Conservation (phyloP, 306 rosid species). For the Prunus dulcis region DNA sequence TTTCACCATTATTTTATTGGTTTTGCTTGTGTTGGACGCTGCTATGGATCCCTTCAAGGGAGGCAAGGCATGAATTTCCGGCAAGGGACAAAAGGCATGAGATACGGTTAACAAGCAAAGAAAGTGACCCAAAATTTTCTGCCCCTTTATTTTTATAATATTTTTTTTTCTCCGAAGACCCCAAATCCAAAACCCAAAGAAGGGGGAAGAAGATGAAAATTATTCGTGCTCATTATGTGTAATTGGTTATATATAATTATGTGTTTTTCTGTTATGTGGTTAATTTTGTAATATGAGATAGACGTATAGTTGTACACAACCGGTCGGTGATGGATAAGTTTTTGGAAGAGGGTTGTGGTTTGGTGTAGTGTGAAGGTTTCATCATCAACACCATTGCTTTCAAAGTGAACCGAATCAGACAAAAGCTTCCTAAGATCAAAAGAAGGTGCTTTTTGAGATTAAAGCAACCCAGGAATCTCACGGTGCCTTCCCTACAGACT, state of each 20-base stretch:
- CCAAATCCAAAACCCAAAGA: conserved; percentile 29
- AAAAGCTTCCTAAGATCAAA: conserved; percentile 72
- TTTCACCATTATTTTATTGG: conserved; percentile 39
- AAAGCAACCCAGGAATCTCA: conserved; percentile 83
- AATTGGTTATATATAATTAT: background rate
- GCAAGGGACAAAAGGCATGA: conserved; percentile 80
- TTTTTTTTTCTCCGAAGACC: conserved; percentile 7
- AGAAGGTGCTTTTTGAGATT: conserved; percentile 61
- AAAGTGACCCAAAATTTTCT: conserved; percentile 47
- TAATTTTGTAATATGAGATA: no score
- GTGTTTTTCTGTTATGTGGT: background rate
- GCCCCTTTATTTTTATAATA: background rate
- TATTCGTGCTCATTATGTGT: background rate
- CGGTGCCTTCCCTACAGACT: conserved; percentile 31
- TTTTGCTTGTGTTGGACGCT: conserved; percentile 40
- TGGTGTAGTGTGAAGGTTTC: conserved; percentile 40
- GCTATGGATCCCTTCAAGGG: conserved; percentile 61
- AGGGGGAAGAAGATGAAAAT: conserved; percentile 31
- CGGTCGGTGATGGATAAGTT: no score
- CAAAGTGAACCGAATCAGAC: conserved; percentile 80
- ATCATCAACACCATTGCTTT: conserved; percentile 73
- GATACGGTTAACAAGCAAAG: conserved; percentile 53
- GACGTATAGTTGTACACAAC: no score
- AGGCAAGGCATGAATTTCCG: conserved; percentile 86
- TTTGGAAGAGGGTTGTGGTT: background rate